Evolutionary conservation across 2,329 filamentous ascomycete genomes (phyloP), one percentile per base, ranked within the genome.

Genomic region (Drechmeria coniospora): DNA sequence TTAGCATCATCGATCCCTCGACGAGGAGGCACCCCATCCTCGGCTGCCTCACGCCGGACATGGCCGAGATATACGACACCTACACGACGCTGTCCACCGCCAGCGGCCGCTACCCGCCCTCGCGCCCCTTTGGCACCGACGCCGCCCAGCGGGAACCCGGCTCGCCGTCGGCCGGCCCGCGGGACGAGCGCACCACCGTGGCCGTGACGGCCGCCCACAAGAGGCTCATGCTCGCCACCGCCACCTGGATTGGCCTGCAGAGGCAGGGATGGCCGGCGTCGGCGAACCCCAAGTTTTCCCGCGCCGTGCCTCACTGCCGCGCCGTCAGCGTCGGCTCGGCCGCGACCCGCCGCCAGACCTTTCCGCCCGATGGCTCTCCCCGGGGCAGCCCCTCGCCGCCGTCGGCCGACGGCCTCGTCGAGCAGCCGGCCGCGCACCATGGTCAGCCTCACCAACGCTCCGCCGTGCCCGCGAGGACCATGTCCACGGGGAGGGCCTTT

Each of bases 1-100:
- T 87, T 46, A 83, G 77, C 53, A 70, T 82, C 35, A 74, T 87
- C 41, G 70, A 79, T 39, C 69, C 78, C 0, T 65, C 66, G 25
- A 69, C 67, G 7, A 63, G 77, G 19, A 69, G 75, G 9, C 80
- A 87, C 44, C 79, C 81, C 4, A 69, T 86, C 42, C 66, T 86
- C 53, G 80, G 77, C 1, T 70, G 65, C 2, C 59, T 87, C 24
- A 74, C 68, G 4, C 63, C 63, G 9, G 60, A 62, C 4, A 68
- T 63, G 9, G 65, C 87, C 17, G 73, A 81, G 27, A 67, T 87
- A 26, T 68, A 73, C 33, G 74, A 86, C 37, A 62, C 59, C 3
- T 86, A 82, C 46, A 68, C 60, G 4, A 63, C 66, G 1, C 55
- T 73, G 16, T 63, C 66, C 1, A 47, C 59, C 6, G 63, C 65